phyloP scores from a whole-genome alignment of 2,329 filamentous ascomycete genomes.

The Furcasterigmium sp. region DNA sequence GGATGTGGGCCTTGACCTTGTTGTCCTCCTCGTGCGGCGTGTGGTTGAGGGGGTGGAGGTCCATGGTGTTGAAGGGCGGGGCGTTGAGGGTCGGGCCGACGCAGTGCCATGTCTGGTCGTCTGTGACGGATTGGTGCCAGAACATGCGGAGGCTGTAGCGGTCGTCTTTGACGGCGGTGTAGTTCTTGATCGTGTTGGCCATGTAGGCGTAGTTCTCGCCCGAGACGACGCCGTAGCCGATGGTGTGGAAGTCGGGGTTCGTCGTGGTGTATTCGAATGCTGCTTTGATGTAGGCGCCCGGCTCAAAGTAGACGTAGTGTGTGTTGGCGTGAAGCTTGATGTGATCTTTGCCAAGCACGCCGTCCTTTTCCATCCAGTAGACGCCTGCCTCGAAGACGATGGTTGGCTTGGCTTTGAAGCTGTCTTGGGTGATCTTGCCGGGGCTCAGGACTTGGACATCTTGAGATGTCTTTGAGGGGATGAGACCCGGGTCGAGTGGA shows the following conservation, averaged over 20 bases:
- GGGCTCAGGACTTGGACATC: conserved; percentile 14
- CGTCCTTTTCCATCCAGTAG: conserved; percentile 19
- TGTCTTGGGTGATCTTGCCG: conserved; percentile 16
- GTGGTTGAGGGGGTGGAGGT: conserved; percentile 17
- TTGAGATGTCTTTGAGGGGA: conserved; percentile 11
- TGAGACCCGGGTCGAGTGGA: conserved; percentile 11
- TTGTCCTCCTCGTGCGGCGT: conserved; percentile 6
- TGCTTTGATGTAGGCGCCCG: conserved; percentile 30
- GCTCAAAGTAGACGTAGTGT: conserved; percentile 21
- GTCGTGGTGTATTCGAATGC: conserved; percentile 24
- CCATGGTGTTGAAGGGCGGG: conserved; percentile 31
- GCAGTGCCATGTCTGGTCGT: conserved; percentile 17
- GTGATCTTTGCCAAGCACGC: conserved; percentile 15
- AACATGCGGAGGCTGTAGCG: conserved; percentile 24
- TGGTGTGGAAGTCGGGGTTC: conserved; percentile 19
- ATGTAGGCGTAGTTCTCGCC: conserved; percentile 32
- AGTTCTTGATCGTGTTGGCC: conserved; percentile 23
- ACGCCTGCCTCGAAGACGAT: conserved; percentile 23
- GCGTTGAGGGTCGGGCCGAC: conserved; percentile 23
- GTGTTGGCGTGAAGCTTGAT: conserved; percentile 9
- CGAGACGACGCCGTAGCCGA: conserved; percentile 27
- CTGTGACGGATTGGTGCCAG: conserved; percentile 13
- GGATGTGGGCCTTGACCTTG: conserved; percentile 14
- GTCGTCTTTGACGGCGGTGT: conserved; percentile 21
- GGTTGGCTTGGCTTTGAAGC: conserved; percentile 9